A percentile compares a stretch with the other conserved stretches of the same genome.
Evolutionary conservation across 768 basidiomycete genomes (phyloP).

Genomic region (Trametes cubensis): DNA sequence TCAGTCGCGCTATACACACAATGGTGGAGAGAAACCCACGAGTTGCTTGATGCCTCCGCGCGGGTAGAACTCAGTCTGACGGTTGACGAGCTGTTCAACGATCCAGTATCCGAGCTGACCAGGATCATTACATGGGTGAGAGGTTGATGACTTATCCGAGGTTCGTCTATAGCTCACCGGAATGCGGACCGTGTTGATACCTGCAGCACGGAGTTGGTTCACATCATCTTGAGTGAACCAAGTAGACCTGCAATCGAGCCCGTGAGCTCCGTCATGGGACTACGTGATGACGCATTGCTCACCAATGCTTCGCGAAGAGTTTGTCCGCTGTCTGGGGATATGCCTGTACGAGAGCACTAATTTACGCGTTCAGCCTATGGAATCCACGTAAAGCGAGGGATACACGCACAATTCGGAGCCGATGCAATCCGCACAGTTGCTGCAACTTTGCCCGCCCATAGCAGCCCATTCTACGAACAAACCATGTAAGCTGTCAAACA

Average conservation of each 20-base stretch:
- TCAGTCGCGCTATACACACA: background rate
- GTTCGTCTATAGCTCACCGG: constrained; percentile 51
- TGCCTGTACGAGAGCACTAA: constrained; percentile 60
- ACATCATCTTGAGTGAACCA: constrained; percentile 77
- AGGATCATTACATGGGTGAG: background rate
- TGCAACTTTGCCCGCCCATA: constrained; percentile 73
- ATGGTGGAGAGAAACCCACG: constrained; percentile 38
- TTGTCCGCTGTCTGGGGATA: constrained; percentile 61
- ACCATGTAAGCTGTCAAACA: background rate
- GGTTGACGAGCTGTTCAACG: constrained; percentile 69
- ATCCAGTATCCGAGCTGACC: constrained; percentile 81
- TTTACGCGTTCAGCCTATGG: background rate
- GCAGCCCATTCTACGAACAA: constrained; percentile 56
- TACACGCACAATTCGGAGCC: constrained; percentile 62
- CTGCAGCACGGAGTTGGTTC: constrained; percentile 48
- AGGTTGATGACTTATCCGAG: background rate
- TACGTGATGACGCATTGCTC: background rate
- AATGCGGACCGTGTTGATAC: constrained; percentile 77
- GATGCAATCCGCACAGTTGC: constrained; percentile 65
- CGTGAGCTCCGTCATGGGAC: background rate
- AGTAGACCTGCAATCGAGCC: constrained; percentile 46
- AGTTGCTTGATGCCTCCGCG: constrained; percentile 69
- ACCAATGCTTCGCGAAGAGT: constrained; percentile 69
- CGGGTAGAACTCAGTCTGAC: constrained; percentile 62
- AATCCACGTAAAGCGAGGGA: background rate